These are phyloP conservation scores for Heimioporus retisporus DNA, from an alignment of 1,284 basidiomycete genomes.

Conservation along the genomic window DNA sequence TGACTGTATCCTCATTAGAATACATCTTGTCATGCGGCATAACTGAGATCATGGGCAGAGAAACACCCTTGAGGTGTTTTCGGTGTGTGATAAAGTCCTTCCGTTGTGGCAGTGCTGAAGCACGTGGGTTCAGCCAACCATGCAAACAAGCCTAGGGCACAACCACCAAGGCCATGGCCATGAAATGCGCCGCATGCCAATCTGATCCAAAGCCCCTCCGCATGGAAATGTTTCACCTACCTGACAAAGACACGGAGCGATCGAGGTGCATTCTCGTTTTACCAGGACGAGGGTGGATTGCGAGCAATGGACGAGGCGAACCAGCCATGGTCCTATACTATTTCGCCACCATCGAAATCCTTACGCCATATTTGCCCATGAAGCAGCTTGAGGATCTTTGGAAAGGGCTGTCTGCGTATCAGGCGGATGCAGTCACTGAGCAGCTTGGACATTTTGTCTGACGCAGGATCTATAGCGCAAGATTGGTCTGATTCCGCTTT, in stretches of 20 bases:
- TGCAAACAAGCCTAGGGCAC: constrained; percentile 67
- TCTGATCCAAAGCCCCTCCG: constrained; percentile 86
- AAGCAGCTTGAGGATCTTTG: constrained; percentile 94
- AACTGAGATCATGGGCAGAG: constrained; percentile 93
- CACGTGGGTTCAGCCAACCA: constrained; percentile 64
- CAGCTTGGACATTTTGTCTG: too few relatives aligned
- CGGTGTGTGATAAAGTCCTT: constrained; percentile 70
- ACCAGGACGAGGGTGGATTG: too few relatives aligned
- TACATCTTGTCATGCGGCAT: constrained; percentile 93
- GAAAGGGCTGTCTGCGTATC: constrained; percentile 91
- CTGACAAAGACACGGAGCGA: constrained; percentile 79
- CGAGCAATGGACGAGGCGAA: constrained; percentile 96
- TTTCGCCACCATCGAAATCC: constrained; percentile 94
- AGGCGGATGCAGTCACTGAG: constrained; percentile 72
- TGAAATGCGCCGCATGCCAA: constrained; percentile 87
- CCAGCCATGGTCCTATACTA: constrained; percentile 90
- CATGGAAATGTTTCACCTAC: constrained; percentile 69
- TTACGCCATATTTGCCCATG: constrained; percentile 87
- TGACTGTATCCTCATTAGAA: constrained; percentile 94
- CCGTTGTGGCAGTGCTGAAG: constrained; percentile 6
- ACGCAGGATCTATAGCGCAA: too few relatives aligned
- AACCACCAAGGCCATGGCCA: constrained; percentile 81
- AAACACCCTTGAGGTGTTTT: constrained; percentile 93
- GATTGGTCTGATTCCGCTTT: constrained; percentile 94
- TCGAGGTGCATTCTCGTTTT: constrained; percentile 91